Conservation (phyloP, 768 basidiomycete species). For the Roridomyces roridus region DNA sequence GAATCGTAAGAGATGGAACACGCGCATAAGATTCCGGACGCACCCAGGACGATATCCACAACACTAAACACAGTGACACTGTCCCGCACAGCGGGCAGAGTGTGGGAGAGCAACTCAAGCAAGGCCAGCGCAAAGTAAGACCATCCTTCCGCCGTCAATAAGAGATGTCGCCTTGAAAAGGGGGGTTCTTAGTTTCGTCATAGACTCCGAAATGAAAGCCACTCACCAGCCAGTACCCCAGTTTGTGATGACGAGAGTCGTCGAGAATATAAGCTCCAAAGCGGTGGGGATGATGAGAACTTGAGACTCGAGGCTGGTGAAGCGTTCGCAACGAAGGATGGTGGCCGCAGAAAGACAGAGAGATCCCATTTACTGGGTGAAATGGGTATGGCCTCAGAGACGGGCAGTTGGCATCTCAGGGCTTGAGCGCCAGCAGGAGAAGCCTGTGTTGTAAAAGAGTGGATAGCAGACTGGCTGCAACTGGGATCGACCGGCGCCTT, state of each 20-base stretch:
- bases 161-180: conserved; percentile 53
- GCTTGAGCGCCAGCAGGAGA: conserved; percentile 30
- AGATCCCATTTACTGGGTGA: conserved; percentile 48
- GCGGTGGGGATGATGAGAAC: conserved; percentile 67
- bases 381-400: conserved; percentile 13
- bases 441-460: conserved; percentile 44
- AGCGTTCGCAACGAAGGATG: conserved; percentile 72
- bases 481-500: conserved; percentile 30
- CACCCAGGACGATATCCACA: conserved; percentile 69
- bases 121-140: conserved; percentile 64
- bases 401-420: conserved; percentile 43
- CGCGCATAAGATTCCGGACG: conserved; percentile 27
- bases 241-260: conserved; percentile 56
- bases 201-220: background rate
- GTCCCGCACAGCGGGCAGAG: conserved; percentile 56
- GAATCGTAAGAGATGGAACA: conserved; percentile 14
- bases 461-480: conserved; percentile 56
- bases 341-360: conserved; percentile 74
- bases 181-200: conserved; percentile 3
- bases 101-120: conserved; percentile 65
- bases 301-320: conserved; percentile 51
- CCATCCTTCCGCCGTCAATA: conserved; percentile 69
- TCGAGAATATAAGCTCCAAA: conserved; percentile 66
- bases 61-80: conserved; percentile 52
- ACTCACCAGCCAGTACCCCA: conserved; percentile 57